A percentile compares a stretch with the other conserved stretches of the same genome.
phyloP scores from a whole-genome alignment of 306 rosid species.

The Gleditsia sinensis region DNA sequence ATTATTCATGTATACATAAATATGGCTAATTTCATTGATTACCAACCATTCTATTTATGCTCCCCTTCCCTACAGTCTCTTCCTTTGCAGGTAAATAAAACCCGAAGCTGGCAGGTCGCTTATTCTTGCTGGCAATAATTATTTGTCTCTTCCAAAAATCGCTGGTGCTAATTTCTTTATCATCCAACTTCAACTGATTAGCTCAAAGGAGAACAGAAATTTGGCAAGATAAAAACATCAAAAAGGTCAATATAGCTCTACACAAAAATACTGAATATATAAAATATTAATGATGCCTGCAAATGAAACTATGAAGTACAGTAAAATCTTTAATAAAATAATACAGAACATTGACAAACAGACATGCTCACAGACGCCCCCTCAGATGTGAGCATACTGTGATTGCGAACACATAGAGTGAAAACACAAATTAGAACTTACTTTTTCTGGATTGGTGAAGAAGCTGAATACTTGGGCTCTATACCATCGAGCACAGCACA shows the following conservation, averaged over 20 bases:
- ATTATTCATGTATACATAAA: background rate
- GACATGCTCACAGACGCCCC: background rate
- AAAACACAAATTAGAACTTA: conserved; percentile 27
- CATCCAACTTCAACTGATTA: conserved; percentile 85
- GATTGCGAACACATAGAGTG: background rate
- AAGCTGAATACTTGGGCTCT: conserved; percentile 69
- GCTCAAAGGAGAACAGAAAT: conserved; percentile 38
- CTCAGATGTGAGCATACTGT: conserved; percentile 15
- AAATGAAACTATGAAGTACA: conserved; percentile 3
- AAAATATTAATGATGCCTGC: conserved; percentile 24
- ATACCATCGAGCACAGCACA: conserved; percentile 72
- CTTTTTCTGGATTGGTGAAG: conserved; percentile 47
- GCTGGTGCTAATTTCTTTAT: conserved; percentile 65
- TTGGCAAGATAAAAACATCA: conserved; percentile 13
- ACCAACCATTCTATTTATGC: conserved; percentile 63
- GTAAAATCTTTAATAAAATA: background rate
- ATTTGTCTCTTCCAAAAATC: conserved; percentile 89
- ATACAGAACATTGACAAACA: background rate
- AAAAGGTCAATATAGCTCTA: conserved; percentile 6
- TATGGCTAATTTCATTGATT: conserved; percentile 6
- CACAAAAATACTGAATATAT: conserved; percentile 20
- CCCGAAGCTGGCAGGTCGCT: conserved; percentile 90
- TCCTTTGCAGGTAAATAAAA: conserved; percentile 80
- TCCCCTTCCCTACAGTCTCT: conserved; percentile 56
- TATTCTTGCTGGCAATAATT: conserved; percentile 84